Base-by-base conservation (phyloP, 1,284 basidiomycete genomes). In the Melampsora larici-populina region DNA sequence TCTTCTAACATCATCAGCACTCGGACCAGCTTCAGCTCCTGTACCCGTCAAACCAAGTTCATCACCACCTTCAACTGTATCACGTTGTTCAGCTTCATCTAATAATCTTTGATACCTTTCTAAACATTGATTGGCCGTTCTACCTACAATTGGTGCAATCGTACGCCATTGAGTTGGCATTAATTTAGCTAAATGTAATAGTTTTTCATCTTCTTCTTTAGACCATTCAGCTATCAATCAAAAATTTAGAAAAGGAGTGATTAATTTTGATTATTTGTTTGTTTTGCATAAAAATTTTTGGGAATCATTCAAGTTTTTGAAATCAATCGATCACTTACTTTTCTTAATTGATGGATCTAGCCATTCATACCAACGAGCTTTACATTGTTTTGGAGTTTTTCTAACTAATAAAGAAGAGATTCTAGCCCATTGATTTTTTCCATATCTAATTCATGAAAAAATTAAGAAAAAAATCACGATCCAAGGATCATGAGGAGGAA, bases 141-240 rank as follows among this genome's bases (percentile, higher is more conserved):
- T 89, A 31, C 97, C 97, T 73, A 99, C 97, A 80, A 98, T 96
- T 69, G 97, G 97, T 8, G 97, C 96, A 82, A 99, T 97, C 33
- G 97, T 98, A 29, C 97, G 91, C 97, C 97, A 99, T 87, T 99
- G 97, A 0, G 97, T 99, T 0, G 97, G 97, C 95, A 99, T 99
- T 73, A 99, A 87, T 86, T 98, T 99, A 63, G 97, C 97, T 15
- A 99, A 89, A 84, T 99, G 96, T 11, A 99, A 87, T 1, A 99
- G 89, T 85, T 99, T 99, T 86, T 99, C 97, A 85, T 99, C 97
- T 86, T 99, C 97, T 65, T 84, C 58, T 89, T 92, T 92, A 91
- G 81, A 70, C 83, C 83, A 84, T 43, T 70, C 66, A 29, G 65
- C 66, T 63, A 26, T 70, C 18, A 18, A 29, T 68, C 40, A 64